Evolutionary conservation across 495 filamentous ascomycete genomes (phyloP).

Genomic region (Friedmanniomyces endolithicus): DNA sequence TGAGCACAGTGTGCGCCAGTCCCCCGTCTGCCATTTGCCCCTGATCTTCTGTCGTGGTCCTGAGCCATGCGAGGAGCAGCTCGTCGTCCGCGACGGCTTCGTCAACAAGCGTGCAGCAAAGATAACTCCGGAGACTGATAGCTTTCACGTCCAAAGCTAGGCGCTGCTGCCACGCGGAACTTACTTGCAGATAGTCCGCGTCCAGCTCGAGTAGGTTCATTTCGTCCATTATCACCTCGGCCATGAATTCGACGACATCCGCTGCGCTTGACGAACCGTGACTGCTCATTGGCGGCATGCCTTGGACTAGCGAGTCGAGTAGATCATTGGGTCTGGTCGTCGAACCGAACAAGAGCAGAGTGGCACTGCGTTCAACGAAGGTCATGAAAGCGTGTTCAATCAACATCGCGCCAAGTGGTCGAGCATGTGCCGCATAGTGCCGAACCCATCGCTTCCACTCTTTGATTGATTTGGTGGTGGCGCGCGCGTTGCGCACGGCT

Average conservation of each 20-base stretch:
- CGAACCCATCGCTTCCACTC: slow-evolving; percentile 75
- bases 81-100: slow-evolving; percentile 70
- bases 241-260: slow-evolving; percentile 50
- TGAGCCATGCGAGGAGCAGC: slow-evolving; percentile 74
- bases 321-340: slow-evolving; percentile 50
- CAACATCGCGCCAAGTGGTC: slow-evolving; percentile 84
- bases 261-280: background rate
- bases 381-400: slow-evolving; percentile 76
- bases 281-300: slow-evolving; percentile 22
- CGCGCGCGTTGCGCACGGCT: slow-evolving; percentile 55
- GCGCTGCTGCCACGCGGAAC: slow-evolving; percentile 74
- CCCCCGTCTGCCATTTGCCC: slow-evolving; percentile 66
- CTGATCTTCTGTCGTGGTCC: slow-evolving; percentile 60
- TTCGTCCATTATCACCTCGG: slow-evolving; percentile 63
- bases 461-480: slow-evolving; percentile 37
- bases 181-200: slow-evolving; percentile 74
- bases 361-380: slow-evolving; percentile 67
- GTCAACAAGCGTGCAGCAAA: slow-evolving; percentile 70
- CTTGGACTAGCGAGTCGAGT: slow-evolving; percentile 56
- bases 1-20: slow-evolving; percentile 63
- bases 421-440: slow-evolving; percentile 66
- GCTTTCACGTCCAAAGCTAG: slow-evolving; percentile 79
- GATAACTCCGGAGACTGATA: slow-evolving; percentile 63
- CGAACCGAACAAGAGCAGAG: slow-evolving; percentile 49
- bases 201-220: slow-evolving; percentile 79